Conservation (phyloP, 2,329 filamentous ascomycete genomes). For the Pyricularia grisea region DNA sequence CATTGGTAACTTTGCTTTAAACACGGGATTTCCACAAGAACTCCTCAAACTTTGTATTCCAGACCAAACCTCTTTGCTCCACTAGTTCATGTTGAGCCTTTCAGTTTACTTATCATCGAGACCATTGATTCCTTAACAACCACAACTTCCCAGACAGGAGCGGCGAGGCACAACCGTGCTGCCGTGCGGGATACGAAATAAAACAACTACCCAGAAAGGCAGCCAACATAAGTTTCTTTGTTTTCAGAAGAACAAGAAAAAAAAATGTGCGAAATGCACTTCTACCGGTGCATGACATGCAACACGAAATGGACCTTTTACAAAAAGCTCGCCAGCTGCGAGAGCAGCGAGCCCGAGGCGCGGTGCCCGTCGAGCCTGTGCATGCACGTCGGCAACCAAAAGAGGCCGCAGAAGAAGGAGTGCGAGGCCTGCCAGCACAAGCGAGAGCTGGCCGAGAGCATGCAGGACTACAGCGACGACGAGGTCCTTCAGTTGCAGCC, state of each 20-base stretch:
- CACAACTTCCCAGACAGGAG: neutral
- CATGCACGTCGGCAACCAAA: constrained; percentile 25
- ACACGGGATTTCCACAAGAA: neutral
- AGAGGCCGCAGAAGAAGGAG: constrained; percentile 20
- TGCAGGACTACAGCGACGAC: constrained; percentile 12
- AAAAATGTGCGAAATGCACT: constrained; percentile 27
- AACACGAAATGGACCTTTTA: constrained; percentile 20
- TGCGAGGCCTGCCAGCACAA: constrained; percentile 20
- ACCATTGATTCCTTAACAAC: neutral
- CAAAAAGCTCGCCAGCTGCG: constrained; percentile 26
- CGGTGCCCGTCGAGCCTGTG: constrained; percentile 23
- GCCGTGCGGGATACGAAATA: neutral
- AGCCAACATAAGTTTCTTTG: neutral
- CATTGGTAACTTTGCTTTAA: neutral
- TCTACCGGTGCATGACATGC: constrained; percentile 21
- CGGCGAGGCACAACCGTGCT: neutral
- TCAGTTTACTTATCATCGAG: neutral
- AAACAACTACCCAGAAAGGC: neutral
- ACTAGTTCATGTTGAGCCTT: neutral
- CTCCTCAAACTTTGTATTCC: neutral
- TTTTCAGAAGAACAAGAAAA: neutral
- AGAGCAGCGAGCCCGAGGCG: constrained; percentile 18
- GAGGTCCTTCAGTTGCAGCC: neutral
- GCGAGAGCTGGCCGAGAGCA: constrained; percentile 18
- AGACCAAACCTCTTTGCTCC: neutral